Evolutionary conservation across 2,329 filamentous ascomycete genomes (phyloP).

Genomic region (Trichoderma pleuroti): DNA sequence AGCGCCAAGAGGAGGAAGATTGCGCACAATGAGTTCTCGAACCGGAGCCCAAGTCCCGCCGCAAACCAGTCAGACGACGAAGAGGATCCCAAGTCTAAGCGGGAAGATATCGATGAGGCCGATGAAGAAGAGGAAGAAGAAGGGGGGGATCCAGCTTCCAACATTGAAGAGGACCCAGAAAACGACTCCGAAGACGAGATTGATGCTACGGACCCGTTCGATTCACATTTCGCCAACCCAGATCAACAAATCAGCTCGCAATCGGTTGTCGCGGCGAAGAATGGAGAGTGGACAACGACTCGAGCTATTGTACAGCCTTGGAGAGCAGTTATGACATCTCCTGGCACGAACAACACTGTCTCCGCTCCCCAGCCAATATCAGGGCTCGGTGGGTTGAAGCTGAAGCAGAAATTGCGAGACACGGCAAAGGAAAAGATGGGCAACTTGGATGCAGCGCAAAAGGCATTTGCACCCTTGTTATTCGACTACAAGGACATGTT

Average conservation of each 20-base stretch:
- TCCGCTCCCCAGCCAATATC: slow-evolving; percentile 34
- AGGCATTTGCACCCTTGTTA: slow-evolving; percentile 64
- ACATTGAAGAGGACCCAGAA: slow-evolving; percentile 28
- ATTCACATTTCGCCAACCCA: slow-evolving; percentile 70
- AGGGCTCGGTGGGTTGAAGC: slow-evolving; percentile 48
- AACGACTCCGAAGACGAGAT: slow-evolving; percentile 49
- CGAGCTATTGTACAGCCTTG: slow-evolving; percentile 46
- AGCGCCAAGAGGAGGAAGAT: slow-evolving; percentile 58
- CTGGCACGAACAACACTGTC: slow-evolving; percentile 37
- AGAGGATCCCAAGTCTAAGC: slow-evolving; percentile 38
- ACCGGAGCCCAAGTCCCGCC: slow-evolving; percentile 32
- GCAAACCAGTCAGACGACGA: slow-evolving; percentile 31
- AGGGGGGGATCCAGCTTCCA: slow-evolving; percentile 20
- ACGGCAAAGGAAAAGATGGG: slow-evolving; percentile 51
- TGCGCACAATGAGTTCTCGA: slow-evolving; percentile 34
- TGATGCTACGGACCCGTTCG: slow-evolving; percentile 67
- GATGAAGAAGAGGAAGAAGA: slow-evolving; percentile 20
- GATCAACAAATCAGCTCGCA: slow-evolving; percentile 58
- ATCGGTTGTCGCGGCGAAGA: slow-evolving; percentile 49
- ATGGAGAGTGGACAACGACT: slow-evolving; percentile 49
- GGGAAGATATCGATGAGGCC: slow-evolving; percentile 27
- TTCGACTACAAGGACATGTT: slow-evolving; percentile 82
- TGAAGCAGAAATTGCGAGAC: slow-evolving; percentile 68
- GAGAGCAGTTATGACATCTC: slow-evolving; percentile 46
- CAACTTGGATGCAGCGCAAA: slow-evolving; percentile 59